These are phyloP conservation scores for Lachancea kluyveri DNA, from an alignment of 805 yeast species.

Conservation along the genomic window DNA sequence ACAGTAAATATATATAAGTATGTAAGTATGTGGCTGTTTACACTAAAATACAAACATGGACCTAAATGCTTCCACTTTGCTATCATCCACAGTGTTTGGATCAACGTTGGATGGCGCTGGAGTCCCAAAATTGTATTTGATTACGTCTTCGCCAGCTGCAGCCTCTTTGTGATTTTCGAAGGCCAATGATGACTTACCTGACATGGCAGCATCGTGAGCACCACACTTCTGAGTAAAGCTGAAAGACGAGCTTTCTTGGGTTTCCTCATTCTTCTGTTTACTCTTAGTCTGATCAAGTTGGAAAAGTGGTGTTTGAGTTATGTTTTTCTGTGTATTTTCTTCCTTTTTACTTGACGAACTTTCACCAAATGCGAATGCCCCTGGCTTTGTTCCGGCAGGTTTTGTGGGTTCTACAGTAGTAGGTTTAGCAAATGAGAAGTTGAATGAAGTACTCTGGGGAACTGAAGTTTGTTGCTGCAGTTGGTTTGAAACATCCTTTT, in stretches of 20 bases:
- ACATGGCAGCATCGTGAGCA: neutral
- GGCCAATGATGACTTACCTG: neutral
- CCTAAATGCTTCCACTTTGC: slow-evolving; percentile 18
- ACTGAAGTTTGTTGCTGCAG: neutral
- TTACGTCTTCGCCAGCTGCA: neutral
- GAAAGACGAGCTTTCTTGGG: too few species aligned
- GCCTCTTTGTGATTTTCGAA: neutral
- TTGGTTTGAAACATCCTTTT: neutral
- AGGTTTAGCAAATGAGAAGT: neutral
- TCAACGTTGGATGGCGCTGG: slow-evolving; percentile 16
- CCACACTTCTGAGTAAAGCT: too few species aligned
- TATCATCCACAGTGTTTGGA: slow-evolving; percentile 12
- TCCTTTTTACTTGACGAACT: too few species aligned
- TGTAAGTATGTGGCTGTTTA: too few species aligned
- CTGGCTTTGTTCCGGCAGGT: neutral
- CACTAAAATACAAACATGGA: slow-evolving; percentile 19
- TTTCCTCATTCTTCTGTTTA: too few species aligned
- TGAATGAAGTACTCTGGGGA: slow-evolving; percentile 1
- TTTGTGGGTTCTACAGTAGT: neutral
- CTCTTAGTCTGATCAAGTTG: too few species aligned
- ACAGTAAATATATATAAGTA: too few species aligned
- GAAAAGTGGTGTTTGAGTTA: too few species aligned
- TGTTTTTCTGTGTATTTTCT: too few species aligned
- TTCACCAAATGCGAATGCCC: too few species aligned
- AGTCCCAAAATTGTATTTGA: slow-evolving; percentile 16